phyloP scores from a whole-genome alignment of 2,329 filamentous ascomycete species.

The Penicillium sp. region DNA sequence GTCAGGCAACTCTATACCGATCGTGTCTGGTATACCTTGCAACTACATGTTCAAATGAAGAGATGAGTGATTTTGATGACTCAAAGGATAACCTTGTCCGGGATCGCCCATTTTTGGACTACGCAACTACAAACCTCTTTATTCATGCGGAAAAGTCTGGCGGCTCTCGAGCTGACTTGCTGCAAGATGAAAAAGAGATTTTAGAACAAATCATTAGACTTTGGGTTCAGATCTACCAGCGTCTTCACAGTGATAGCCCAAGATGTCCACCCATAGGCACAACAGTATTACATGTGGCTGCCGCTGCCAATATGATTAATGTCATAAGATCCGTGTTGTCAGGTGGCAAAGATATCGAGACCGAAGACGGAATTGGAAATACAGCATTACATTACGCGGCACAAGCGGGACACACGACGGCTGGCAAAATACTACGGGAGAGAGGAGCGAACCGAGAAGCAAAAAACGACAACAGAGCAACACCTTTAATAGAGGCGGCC shows the following conservation, averaged over 20 bases:
- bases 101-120: background rate
- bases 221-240: background rate
- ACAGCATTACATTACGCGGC: background rate
- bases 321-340: background rate
- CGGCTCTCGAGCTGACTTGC: background rate
- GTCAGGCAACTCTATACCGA: conserved; percentile 8
- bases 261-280: background rate
- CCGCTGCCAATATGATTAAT: background rate
- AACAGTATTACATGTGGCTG: conserved; percentile 6
- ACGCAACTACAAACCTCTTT: conserved; percentile 8
- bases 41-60: too few relatives aligned
- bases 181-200: conserved; percentile 1
- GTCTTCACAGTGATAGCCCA: accelerated
- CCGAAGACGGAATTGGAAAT: background rate
- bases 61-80: too few relatives aligned
- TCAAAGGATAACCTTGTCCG: background rate
- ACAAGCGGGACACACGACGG: background rate
- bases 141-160: conserved; percentile 9
- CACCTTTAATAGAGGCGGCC: too few relatives aligned
- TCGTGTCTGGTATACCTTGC: background rate
- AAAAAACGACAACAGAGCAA: background rate
- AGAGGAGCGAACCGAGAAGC: background rate
- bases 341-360: background rate
- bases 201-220: background rate
- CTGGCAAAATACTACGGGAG: background rate